These are phyloP conservation scores for Lasiosphaeria hispida DNA, from an alignment of 495 filamentous ascomycete species.

Conservation along the genomic window DNA sequence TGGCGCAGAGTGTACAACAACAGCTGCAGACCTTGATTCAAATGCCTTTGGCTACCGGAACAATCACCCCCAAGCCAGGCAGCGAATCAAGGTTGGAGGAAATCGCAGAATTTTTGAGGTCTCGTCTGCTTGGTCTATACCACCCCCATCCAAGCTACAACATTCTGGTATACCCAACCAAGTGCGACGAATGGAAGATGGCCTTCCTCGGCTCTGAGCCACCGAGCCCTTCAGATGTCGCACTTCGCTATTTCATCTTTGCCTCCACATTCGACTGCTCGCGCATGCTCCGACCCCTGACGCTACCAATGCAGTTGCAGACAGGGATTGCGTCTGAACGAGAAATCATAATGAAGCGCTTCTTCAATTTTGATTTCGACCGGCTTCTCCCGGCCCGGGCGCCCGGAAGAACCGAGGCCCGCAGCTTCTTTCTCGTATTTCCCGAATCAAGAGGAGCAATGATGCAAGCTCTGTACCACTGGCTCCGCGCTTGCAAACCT, in stretches of 20 bases:
- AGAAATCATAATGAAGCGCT: constrained; percentile 22
- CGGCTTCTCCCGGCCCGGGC: constrained; percentile 23
- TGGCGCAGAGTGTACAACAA: constrained; percentile 23
- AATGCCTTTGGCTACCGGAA: constrained; percentile 16
- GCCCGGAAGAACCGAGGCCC: neutral
- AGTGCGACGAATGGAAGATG: constrained; percentile 38
- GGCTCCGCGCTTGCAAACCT: constrained; percentile 29
- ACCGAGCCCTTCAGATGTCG: constrained; percentile 18
- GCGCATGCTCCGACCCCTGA: constrained; percentile 23
- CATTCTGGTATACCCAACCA: constrained; percentile 41
- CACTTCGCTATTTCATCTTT: constrained; percentile 39
- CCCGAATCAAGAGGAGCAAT: constrained; percentile 16
- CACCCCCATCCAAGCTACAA: constrained; percentile 31
- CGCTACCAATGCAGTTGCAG: too few species aligned
- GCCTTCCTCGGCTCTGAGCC: constrained; percentile 21
- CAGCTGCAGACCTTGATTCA: constrained; percentile 14
- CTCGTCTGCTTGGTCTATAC: constrained; percentile 32
- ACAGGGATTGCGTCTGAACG: neutral
- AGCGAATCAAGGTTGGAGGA: constrained; percentile 20
- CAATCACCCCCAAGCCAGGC: constrained; percentile 15
- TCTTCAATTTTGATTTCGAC: constrained; percentile 27
- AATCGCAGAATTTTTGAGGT: constrained; percentile 32
- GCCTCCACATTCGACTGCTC: constrained; percentile 17
- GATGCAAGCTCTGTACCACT: constrained; percentile 19
- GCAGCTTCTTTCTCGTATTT: constrained; percentile 34